phyloP scores from a whole-genome alignment of 2,329 filamentous ascomycete species.

The Hypoxylon sp. region DNA sequence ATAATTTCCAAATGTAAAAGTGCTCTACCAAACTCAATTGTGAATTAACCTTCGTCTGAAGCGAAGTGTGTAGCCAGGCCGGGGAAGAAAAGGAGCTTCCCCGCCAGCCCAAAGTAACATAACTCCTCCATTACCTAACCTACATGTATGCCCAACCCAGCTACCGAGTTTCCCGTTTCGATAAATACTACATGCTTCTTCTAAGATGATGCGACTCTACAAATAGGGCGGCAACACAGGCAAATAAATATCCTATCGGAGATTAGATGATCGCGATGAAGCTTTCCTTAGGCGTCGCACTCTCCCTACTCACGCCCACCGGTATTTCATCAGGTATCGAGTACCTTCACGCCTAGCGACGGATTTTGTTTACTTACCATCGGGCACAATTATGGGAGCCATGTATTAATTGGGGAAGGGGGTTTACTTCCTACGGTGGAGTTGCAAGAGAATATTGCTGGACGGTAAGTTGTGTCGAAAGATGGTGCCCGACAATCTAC shows the following conservation, averaged over 20 bases:
- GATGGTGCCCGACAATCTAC: constrained; percentile 2
- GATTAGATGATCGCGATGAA: neutral
- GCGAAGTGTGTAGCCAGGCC: neutral
- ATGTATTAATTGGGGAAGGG: constrained; percentile 48
- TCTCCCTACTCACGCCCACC: neutral
- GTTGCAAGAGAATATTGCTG: constrained; percentile 57
- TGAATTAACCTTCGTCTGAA: neutral
- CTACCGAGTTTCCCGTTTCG: neutral
- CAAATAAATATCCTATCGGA: neutral
- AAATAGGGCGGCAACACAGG: neutral
- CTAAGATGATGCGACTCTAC: neutral
- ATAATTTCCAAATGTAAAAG: neutral
- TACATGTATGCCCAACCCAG: neutral
- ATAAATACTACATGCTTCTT: neutral
- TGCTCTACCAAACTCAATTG: neutral
- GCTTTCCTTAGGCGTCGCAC: neutral
- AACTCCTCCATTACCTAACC: neutral
- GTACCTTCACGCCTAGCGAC: constrained; percentile 34
- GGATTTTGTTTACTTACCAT: constrained; percentile 7
- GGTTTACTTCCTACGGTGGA: constrained; percentile 54
- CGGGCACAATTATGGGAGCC: constrained; percentile 13
- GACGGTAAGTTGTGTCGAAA: constrained; percentile 49
- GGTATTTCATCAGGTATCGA: constrained; percentile 28
- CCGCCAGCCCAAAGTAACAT: neutral
- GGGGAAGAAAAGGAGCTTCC: neutral